These are phyloP conservation scores for Ophiostoma novo-ulmi DNA, from an alignment of 2,329 filamentous ascomycete species.

Conservation along the genomic window DNA sequence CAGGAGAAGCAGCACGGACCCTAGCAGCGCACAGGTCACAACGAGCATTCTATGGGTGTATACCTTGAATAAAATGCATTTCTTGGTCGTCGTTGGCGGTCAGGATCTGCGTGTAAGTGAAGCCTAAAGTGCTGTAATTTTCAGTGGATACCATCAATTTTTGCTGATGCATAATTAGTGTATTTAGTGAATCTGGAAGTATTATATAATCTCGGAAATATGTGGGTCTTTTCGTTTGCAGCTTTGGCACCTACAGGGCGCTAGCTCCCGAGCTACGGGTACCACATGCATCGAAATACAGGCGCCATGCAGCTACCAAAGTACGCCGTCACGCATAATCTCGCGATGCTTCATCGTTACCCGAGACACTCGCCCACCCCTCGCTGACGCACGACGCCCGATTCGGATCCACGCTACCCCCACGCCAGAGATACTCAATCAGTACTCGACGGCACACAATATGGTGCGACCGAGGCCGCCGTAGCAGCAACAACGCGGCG, in stretches of 20 bases:
- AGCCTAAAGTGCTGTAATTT: neutral
- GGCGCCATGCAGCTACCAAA: neutral
- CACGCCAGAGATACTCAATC: slow-evolving; percentile 2
- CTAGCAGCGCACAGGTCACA: slow-evolving; percentile 8
- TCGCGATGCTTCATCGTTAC: slow-evolving; percentile 7
- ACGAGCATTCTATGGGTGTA: slow-evolving; percentile 17
- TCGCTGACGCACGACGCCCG: slow-evolving; percentile 3
- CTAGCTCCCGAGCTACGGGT: slow-evolving; percentile 1
- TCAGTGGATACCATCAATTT: slow-evolving; percentile 7
- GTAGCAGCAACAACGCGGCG: slow-evolving; percentile 13
- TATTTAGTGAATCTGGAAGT: neutral
- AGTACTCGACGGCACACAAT: slow-evolving; percentile 12
- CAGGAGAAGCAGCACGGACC: neutral
- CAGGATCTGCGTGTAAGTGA: slow-evolving; percentile 9
- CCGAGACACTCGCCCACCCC: neutral
- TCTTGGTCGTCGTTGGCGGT: neutral
- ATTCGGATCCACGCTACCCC: neutral
- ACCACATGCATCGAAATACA: neutral
- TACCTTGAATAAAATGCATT: neutral
- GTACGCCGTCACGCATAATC: slow-evolving; percentile 1
- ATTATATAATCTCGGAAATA: neutral
- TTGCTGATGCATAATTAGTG: neutral
- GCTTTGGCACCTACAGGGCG: neutral
- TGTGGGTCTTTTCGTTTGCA: neutral
- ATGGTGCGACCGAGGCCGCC: slow-evolving; percentile 18